Evolutionary conservation across 495 filamentous ascomycete species (phyloP), one percentile per base, ranked within the genome.

Genomic region (Aspergillus funiculosus): DNA sequence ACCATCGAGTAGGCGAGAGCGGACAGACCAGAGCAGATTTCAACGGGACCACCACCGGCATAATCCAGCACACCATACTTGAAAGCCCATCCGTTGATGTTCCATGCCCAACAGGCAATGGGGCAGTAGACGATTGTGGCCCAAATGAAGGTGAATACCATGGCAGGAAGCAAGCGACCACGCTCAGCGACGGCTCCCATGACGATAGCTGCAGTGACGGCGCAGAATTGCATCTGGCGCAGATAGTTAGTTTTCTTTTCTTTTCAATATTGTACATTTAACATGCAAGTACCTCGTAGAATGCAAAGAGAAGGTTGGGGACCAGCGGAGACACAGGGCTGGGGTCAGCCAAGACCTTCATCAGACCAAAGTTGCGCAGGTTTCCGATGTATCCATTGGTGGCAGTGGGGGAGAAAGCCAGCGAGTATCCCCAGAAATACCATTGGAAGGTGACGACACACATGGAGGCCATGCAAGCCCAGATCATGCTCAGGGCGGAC

Each of bases 41-140:
- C 92, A 79, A 98, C 92, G 58, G 92, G 94, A 22, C 91, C 92
- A 53, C 92, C 92, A 56, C 92, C 92, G 41, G 92, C 92, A 56
- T 97, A 98, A 69, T 98, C 92, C 59, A 95, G 72, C 30, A 94
- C 91, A 48, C 94, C 94, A 61, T 89, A 95, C 35, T 85, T 83
- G 73, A 73, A 94, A 18, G 73, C 88, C 92, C 92, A 98, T 25
- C 92, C 92, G 60, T 94, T 91, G 51, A 80, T 68, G 57, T 92
- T 91, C 92, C 92, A 98, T 15, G 75, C 85, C 92, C 92, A 98
- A 75, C 84, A 95, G 44, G 88, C 87, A 46, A 98, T 67, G 0
- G 92, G 92, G 67, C 92, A 97, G 78, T 98, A 98, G 39, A 97
- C 92, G 43, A 96, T 75, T 0, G 94, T 97, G 1, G 87, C 89